These are phyloP conservation scores for Ormosia semicastrata DNA, from an alignment of 306 rosid species.

Conservation along the genomic window DNA sequence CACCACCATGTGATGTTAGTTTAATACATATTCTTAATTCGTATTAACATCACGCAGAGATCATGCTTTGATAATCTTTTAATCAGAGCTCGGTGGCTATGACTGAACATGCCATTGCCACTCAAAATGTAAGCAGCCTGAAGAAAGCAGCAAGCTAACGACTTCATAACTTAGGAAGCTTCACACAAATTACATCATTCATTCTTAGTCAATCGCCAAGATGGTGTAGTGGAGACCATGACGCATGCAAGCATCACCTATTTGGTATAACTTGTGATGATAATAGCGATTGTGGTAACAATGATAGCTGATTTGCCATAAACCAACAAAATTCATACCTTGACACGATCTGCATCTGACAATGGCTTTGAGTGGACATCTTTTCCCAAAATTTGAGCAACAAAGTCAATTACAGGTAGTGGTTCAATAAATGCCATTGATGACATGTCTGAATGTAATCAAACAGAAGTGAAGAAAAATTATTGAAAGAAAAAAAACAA, in stretches of 20 bases:
- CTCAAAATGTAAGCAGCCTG: no score
- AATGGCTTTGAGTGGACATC: slow-evolving; percentile 45
- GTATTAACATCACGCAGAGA: not conserved
- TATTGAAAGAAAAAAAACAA: not conserved
- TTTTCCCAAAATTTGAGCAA: slow-evolving; percentile 55
- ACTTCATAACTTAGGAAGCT: no score
- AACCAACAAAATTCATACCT: slow-evolving; percentile 31
- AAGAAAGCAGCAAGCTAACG: no score
- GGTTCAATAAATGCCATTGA: slow-evolving; percentile 61
- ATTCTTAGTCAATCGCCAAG: not conserved
- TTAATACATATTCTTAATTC: not conserved
- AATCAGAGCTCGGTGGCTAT: no score
- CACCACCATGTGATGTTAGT: not conserved
- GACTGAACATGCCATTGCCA: no score
- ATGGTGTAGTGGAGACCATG: not conserved
- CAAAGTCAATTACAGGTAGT: slow-evolving; percentile 54
- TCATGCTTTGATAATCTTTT: no score
- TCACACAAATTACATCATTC: not conserved
- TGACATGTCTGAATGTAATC: slow-evolving; percentile 40
- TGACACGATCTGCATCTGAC: slow-evolving; percentile 54
- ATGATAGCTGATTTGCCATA: not conserved
- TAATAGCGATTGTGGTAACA: not conserved
- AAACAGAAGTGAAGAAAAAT: not conserved
- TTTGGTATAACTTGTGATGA: not conserved
- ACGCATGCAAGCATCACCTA: not conserved